These are phyloP conservation scores for Drosera spatulata DNA, from an alignment of 179 eudicot species.

Conservation along the genomic window DNA sequence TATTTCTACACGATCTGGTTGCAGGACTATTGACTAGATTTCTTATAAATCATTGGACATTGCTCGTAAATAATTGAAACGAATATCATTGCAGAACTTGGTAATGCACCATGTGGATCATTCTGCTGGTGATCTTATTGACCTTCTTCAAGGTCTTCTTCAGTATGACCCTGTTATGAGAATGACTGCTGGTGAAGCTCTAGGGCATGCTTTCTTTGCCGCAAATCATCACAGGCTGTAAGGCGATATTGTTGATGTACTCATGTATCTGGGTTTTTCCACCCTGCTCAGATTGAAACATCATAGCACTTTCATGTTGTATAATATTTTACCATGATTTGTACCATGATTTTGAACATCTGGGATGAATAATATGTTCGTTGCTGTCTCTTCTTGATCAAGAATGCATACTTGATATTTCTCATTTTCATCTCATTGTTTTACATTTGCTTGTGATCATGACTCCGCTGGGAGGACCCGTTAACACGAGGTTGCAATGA, in stretches of 20 bases:
- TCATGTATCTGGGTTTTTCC: no score
- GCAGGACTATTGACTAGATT: no score
- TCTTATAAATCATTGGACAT: no score
- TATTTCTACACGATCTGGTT: not conserved
- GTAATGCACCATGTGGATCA: slow-evolving; percentile 64
- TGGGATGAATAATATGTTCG: no score
- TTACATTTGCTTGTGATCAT: slow-evolving; percentile 46
- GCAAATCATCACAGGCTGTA: slow-evolving; percentile 27
- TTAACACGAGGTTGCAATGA: slow-evolving; percentile 44
- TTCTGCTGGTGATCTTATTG: slow-evolving; percentile 57
- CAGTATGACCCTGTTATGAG: slow-evolving; percentile 41
- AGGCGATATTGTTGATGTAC: not conserved
- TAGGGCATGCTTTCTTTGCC: slow-evolving; percentile 44
- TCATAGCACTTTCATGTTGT: no score
- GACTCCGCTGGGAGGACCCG: slow-evolving; percentile 67
- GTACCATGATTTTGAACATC: no score
- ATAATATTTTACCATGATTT: no score
- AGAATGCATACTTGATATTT: not conserved
- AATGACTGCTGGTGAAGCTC: slow-evolving; percentile 43
- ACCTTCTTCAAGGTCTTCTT: slow-evolving; percentile 54
- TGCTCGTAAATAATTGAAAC: no score
- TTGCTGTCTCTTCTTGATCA: no score
- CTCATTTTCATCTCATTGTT: slow-evolving; percentile 29
- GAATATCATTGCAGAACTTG: slow-evolving; percentile 27
- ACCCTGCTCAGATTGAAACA: no score